phyloP scores from a whole-genome alignment of 2,329 filamentous ascomycete genomes.

The Pyricularia grisea region DNA sequence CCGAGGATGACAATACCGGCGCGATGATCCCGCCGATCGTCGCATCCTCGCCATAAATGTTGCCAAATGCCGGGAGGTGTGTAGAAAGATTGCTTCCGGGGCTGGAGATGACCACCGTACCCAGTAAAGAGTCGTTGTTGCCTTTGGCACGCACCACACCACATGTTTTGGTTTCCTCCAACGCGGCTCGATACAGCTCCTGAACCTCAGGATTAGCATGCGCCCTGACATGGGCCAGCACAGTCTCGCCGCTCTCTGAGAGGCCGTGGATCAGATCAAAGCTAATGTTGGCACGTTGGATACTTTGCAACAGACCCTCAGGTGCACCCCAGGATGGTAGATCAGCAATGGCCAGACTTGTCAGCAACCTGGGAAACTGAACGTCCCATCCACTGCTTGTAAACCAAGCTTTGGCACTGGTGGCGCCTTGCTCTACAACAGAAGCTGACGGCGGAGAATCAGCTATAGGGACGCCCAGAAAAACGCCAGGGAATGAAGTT shows the following conservation, averaged over 20 bases:
- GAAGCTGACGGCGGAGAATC: neutral
- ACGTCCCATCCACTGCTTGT: constrained; percentile 83
- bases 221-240: constrained; percentile 65
- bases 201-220: constrained; percentile 68
- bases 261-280: constrained; percentile 79
- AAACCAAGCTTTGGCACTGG: constrained; percentile 63
- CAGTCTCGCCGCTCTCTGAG: constrained; percentile 58
- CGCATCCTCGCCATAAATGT: neutral
- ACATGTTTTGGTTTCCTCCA: constrained; percentile 62
- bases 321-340: constrained; percentile 66
- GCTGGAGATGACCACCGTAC: constrained; percentile 72
- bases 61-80: constrained; percentile 54
- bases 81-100: constrained; percentile 58
- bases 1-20: constrained; percentile 55
- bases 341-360: constrained; percentile 65
- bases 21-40: constrained; percentile 69
- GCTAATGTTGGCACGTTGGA: constrained; percentile 63
- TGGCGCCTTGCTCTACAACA: constrained; percentile 28
- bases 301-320: constrained; percentile 63
- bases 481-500: constrained; percentile 72
- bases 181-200: constrained; percentile 69
- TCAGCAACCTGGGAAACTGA: constrained; percentile 43
- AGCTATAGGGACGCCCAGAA: constrained; percentile 63
- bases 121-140: constrained; percentile 55
- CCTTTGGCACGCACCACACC: constrained; percentile 78